Evolutionary conservation across 371 early-diverging fungal species (phyloP).

Genomic region (Mucor plumbeus): DNA sequence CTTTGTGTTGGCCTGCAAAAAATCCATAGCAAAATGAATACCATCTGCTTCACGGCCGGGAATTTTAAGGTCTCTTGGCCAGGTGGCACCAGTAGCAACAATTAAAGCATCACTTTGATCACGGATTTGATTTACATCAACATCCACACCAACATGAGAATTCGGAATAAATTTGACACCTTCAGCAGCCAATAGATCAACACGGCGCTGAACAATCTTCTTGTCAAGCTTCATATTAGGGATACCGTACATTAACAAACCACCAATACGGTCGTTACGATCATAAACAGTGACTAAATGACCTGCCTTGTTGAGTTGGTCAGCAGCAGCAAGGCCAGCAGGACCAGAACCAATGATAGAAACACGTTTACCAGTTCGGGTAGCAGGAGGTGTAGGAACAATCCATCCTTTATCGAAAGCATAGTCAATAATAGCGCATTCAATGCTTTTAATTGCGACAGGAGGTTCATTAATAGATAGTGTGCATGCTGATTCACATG

Average conservation of each 20-base stretch:
- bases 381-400: slow-evolving; percentile 81
- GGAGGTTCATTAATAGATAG: slow-evolving; percentile 85
- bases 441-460: slow-evolving; percentile 96
- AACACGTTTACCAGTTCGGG: slow-evolving; percentile 83
- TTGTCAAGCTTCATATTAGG: slow-evolving; percentile 99
- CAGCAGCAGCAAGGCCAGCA: slow-evolving; percentile 95
- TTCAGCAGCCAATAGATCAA: slow-evolving; percentile 91
- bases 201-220: slow-evolving; percentile 88
- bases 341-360: slow-evolving; percentile 96
- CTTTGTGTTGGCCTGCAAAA: slow-evolving; percentile 89
- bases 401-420: slow-evolving; percentile 97
- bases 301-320: slow-evolving; percentile 96
- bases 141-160: slow-evolving; percentile 85
- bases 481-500: slow-evolving; percentile 90
- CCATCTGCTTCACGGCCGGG: slow-evolving; percentile 87
- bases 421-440: slow-evolving; percentile 94
- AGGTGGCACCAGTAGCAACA: slow-evolving; percentile 94
- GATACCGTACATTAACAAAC: slow-evolving; percentile 96
- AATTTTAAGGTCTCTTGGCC: slow-evolving; percentile 94
- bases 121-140: slow-evolving; percentile 69
- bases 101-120: slow-evolving; percentile 80
- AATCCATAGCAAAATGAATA: slow-evolving; percentile 98
- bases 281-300: slow-evolving; percentile 95
- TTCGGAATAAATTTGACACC: slow-evolving; percentile 90
- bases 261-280: slow-evolving; percentile 94